Evolutionary conservation across 306 rosid species (phyloP), one percentile per base, ranked within the genome.

Genomic region (Citrullus amarus): DNA sequence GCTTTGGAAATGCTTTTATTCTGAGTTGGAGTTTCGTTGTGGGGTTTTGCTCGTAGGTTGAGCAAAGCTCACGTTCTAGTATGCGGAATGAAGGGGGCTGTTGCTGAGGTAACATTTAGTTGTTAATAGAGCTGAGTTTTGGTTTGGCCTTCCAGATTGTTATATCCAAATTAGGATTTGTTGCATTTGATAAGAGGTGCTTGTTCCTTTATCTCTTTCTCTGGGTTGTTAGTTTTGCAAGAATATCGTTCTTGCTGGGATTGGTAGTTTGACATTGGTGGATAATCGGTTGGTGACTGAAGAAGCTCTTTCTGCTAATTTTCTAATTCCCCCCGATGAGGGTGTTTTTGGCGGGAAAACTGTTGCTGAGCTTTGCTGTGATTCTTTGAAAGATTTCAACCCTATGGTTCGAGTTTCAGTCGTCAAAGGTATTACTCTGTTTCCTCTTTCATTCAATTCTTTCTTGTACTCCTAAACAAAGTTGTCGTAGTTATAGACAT

Each of bases 341-440:
- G 84, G 80, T 82, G 88, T 84, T 82, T 84, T 80, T 80, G 76
- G 86, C 70, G 97, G 93, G 80, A 90, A 91, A 83, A 88, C 97
- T 56, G 86, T 96, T 38, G 96, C 96, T 6, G 89, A 91, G 81
- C 90, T 91, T 81, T 96, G 96, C 82, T 88, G 98, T 59, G 85
- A 90, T 87, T 96, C 99, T 46, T 91, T 96, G 80, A 96, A 86
- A 80, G 98, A 96, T 80, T 96, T 96, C 84, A 96, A 92, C 68
- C 97, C 99, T 0, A 96, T 96, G 99, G 99, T 96, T 74, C 93
- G 89, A 25, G 99, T 96, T 83, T 90, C 90, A 16, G 91, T 88
- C 5, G 90, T 82, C 67, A 91, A 85, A 96, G 99, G 98, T 92
- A 46, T 62, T 67, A 16, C 75, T 48, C 2, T 51, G 48, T 17